These are phyloP conservation scores for Chrysoporthe puriensis DNA, from an alignment of 2,329 filamentous ascomycete genomes.

Conservation along the genomic window DNA sequence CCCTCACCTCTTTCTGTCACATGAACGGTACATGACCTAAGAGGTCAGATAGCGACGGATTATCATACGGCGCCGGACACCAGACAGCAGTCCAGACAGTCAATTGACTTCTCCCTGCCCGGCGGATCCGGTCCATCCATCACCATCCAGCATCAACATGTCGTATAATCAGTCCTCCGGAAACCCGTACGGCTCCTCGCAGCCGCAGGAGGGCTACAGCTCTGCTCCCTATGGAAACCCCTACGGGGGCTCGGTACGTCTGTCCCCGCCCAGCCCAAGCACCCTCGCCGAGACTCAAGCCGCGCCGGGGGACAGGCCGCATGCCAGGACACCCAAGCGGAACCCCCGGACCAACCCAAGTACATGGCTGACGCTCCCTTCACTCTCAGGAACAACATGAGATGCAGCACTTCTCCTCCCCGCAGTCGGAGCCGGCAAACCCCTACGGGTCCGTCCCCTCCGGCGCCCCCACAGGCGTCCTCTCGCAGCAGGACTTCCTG, in stretches of 20 bases:
- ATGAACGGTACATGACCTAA: not conserved
- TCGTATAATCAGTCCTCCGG: conserved; percentile 33
- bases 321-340: not conserved
- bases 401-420: conserved; percentile 47
- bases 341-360: not conserved
- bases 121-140: conserved; percentile 36
- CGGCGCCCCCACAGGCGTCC: conserved; percentile 37
- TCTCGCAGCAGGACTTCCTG: conserved; percentile 71
- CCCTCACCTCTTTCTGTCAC: not conserved
- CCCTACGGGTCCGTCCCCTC: conserved; percentile 30
- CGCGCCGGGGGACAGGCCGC: not conserved
- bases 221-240: conserved; percentile 17
- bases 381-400: conserved; percentile 51
- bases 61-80: not conserved
- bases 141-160: conserved; percentile 28
- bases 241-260: conserved; percentile 17
- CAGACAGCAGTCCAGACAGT: not conserved
- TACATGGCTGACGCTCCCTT: not conserved
- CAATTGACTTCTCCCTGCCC: conserved; percentile 20
- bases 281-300: not conserved
- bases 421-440: conserved; percentile 42
- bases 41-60: not conserved
- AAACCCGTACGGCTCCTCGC: conserved; percentile 36
- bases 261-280: conserved; percentile 30
- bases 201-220: conserved; percentile 22